Conservation (phyloP, 305 asterid genomes). For the Solanum hybrid region DNA sequence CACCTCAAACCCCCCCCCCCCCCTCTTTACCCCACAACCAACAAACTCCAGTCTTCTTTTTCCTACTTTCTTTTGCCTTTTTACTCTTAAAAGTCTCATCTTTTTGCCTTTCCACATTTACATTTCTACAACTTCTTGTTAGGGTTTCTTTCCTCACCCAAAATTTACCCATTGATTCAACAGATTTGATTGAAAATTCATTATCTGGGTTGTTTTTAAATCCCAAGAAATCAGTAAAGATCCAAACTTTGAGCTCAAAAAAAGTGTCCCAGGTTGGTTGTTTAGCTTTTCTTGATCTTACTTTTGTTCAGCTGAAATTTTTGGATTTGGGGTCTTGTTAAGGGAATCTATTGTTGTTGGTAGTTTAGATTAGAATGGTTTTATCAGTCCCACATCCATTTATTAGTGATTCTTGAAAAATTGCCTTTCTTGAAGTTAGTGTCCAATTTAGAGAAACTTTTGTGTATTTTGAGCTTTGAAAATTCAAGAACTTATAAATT, state of each 20-base stretch:
- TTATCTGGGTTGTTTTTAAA: not conserved
- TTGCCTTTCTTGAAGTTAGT: not conserved
- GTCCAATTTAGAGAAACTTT: not conserved
- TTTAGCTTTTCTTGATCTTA: not conserved
- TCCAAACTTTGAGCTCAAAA: slow-evolving; percentile 10
- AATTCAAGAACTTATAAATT: not conserved
- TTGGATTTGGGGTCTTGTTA: not conserved
- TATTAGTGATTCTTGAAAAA: not conserved
- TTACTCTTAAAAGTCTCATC: slow-evolving; percentile 14
- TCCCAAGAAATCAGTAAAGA: not conserved
- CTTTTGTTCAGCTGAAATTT: not conserved
- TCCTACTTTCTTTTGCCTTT: slow-evolving; percentile 3
- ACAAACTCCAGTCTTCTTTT: slow-evolving; percentile 4
- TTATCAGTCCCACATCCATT: not conserved
- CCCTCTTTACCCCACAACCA: not conserved
- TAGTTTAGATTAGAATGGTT: not conserved
- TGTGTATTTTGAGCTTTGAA: not conserved
- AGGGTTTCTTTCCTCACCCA: slow-evolving; percentile 20
- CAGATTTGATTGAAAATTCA: not conserved
- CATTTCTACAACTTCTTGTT: slow-evolving; percentile 37
- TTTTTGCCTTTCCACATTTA: slow-evolving; percentile 33
- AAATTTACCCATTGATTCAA: not conserved
- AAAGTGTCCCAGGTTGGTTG: not conserved
- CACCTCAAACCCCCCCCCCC: not conserved
- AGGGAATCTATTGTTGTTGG: not conserved